A percentile compares a stretch with the other conserved stretches of the same genome.
Evolutionary conservation across 441 rosid species (phyloP).

Genomic region (Biscutella laevigata): DNA sequence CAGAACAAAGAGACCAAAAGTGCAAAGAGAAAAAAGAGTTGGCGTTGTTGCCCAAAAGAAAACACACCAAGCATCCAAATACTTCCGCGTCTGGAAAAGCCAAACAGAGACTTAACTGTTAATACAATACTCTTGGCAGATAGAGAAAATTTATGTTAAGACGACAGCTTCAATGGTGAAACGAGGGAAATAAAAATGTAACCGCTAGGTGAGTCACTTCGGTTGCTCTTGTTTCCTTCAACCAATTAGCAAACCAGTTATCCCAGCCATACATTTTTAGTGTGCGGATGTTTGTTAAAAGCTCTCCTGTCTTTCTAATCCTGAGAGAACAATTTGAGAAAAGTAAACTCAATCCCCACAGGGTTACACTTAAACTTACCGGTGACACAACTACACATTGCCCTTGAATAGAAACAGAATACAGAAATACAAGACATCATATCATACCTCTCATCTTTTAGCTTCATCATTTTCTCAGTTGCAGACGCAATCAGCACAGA

Average conservation of each 20-base stretch:
- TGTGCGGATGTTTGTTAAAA: constrained; percentile 72
- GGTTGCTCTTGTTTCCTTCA: constrained; percentile 65
- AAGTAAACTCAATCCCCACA: not conserved
- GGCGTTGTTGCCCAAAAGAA: constrained; percentile 99
- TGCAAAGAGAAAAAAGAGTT: constrained; percentile 76
- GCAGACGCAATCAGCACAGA: constrained; percentile 79
- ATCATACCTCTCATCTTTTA: constrained; percentile 86
- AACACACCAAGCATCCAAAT: constrained; percentile 98
- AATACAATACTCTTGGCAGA: not conserved
- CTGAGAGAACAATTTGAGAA: constrained; percentile 32
- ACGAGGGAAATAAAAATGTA: constrained; percentile 23
- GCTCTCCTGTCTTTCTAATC: constrained; percentile 88
- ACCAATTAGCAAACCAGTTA: constrained; percentile 65
- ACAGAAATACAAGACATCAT: not conserved
- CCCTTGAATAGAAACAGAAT: not conserved
- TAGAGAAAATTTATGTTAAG: constrained; percentile 4
- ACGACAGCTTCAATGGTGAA: not conserved
- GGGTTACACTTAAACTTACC: not conserved
- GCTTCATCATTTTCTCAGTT: constrained; percentile 94
- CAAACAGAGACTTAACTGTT: constrained; percentile 14
- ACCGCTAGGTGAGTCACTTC: constrained; percentile 89
- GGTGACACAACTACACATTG: not conserved
- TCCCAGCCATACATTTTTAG: constrained; percentile 94
- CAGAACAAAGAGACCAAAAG: constrained; percentile 76
- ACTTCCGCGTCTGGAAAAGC: constrained; percentile 65